These are phyloP conservation scores for Fraxinus dipetala DNA, from an alignment of 305 asterid species.

Conservation along the genomic window DNA sequence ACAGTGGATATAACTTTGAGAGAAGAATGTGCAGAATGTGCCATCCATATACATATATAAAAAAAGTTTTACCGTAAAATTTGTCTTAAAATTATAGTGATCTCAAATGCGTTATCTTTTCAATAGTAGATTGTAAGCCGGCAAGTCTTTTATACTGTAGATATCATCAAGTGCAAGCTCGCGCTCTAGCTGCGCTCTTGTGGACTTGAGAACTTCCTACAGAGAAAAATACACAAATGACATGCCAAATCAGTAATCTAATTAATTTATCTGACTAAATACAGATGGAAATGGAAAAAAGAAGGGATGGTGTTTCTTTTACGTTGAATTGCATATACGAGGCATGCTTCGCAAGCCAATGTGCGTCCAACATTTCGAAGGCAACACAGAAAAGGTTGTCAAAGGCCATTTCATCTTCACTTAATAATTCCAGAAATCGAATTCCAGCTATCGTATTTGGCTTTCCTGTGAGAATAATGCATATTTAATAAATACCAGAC, in stretches of 20 bases:
- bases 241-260: not conserved
- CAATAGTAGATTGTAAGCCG: slow-evolving; percentile 69
- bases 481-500: not conserved
- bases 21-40: not conserved
- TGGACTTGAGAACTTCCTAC: slow-evolving; percentile 83
- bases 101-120: slow-evolving; percentile 27
- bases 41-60: not conserved
- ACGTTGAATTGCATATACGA: slow-evolving; percentile 95
- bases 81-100: not conserved
- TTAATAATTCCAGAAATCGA: slow-evolving; percentile 59
- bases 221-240: not conserved
- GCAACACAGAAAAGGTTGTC: slow-evolving; percentile 83
- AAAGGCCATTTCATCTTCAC: slow-evolving; percentile 77
- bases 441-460: slow-evolving; percentile 66
- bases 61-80: not conserved
- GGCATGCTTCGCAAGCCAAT: slow-evolving; percentile 87
- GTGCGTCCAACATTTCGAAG: slow-evolving; percentile 81
- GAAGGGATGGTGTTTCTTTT: slow-evolving; percentile 21
- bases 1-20: not conserved
- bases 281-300: not conserved
- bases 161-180: slow-evolving; percentile 79
- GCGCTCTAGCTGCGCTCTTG: slow-evolving; percentile 82
- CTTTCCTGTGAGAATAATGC: slow-evolving; percentile 43
- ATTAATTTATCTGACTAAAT: not conserved
- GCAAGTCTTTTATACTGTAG: slow-evolving; percentile 64